Evolutionary conservation across 331 rosid genomes (phyloP).

Genomic region (Prunus yedoensis): DNA sequence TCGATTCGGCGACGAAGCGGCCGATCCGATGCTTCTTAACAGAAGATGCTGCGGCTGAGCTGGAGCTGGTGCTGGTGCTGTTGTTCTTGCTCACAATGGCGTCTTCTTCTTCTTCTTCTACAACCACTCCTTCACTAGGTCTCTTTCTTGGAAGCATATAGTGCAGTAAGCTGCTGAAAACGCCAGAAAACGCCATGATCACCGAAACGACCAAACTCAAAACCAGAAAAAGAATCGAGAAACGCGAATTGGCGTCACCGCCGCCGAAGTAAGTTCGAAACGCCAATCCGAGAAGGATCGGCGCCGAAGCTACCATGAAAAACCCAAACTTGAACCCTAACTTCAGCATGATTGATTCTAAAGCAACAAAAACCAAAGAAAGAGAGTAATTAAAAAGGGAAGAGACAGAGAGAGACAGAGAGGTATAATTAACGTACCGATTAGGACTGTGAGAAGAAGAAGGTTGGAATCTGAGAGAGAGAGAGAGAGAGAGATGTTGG

Average conservation of each 20-base stretch:
- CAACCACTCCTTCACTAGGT: slow-evolving; percentile 78
- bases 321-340: slow-evolving; percentile 49
- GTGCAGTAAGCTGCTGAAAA: slow-evolving; percentile 76
- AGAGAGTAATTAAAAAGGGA: slow-evolving; percentile 12
- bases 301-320: slow-evolving; percentile 6
- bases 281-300: slow-evolving; percentile 28
- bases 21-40: slow-evolving; percentile 68
- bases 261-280: neutral
- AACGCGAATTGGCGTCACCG: neutral
- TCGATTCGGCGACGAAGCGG: slow-evolving; percentile 35
- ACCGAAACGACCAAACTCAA: slow-evolving; percentile 28
- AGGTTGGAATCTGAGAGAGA: slow-evolving; percentile 48
- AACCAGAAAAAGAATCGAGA: slow-evolving; percentile 19
- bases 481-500: slow-evolving; percentile 10
- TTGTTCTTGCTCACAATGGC: slow-evolving; percentile 2
- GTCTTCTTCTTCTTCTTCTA: slow-evolving; percentile 44
- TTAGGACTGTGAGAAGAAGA: slow-evolving; percentile 32
- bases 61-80: slow-evolving; percentile 16
- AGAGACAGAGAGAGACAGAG: neutral
- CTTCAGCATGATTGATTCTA: slow-evolving; percentile 35
- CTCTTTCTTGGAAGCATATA: slow-evolving; percentile 99
- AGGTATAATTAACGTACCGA: slow-evolving; percentile 51
- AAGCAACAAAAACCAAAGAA: slow-evolving; percentile 16
- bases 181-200: slow-evolving; percentile 40
- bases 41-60: slow-evolving; percentile 26